Conservation (phyloP, 345 rosid species). For the Aurinia saxatilis region DNA sequence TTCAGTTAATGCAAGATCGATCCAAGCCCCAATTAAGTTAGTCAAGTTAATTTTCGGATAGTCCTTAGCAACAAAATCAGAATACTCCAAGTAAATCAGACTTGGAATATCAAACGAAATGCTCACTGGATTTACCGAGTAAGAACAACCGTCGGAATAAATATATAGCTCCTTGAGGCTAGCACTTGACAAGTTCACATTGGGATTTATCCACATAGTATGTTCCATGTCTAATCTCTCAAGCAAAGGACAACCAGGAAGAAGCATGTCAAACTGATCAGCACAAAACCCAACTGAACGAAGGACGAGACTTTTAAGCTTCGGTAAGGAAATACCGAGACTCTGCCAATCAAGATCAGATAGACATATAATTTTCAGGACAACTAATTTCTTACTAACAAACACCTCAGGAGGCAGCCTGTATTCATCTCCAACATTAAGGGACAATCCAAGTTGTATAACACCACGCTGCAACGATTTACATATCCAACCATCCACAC, state of each 20-base stretch:
- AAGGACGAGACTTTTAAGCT: too few relatives aligned
- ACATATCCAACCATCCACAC: neutral
- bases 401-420: neutral
- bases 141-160: too few relatives aligned
- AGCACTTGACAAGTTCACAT: neutral
- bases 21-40: neutral
- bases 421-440: too few relatives aligned
- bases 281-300: too few relatives aligned
- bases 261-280: neutral
- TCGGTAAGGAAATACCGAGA: too few relatives aligned
- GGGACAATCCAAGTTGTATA: neutral
- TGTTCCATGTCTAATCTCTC: neutral
- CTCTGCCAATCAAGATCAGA: too few relatives aligned
- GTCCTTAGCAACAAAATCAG: neutral
- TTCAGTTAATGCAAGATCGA: neutral
- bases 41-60: neutral
- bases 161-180: neutral
- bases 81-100: neutral
- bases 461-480: neutral
- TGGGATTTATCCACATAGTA: too few relatives aligned
- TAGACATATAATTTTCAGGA: too few relatives aligned
- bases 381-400: neutral
- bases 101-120: neutral
- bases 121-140: neutral
- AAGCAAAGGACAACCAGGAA: neutral